Evolutionary conservation across 2,329 filamentous ascomycete species (phyloP), one percentile per base, ranked within the genome.

Genomic region (Talaromyces verruculosus): DNA sequence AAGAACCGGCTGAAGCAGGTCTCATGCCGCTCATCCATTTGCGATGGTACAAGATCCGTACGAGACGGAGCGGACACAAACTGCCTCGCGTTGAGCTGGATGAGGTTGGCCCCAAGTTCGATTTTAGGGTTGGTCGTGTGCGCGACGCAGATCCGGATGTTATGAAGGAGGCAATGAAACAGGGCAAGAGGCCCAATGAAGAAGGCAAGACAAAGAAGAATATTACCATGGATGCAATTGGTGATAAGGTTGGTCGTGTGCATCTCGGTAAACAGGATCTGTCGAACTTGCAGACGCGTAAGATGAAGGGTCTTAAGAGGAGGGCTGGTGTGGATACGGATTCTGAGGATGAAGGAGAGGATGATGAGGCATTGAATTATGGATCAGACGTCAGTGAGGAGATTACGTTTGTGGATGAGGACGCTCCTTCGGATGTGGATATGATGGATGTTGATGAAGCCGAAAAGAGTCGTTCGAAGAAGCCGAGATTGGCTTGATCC

Each of bases 241-340:
- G 95, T 77, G 95, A 99, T 81, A 98, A 98, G 89, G 85, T 98
- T 69, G 95, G 94, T 69, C 89, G 93, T 72, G 91, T 99, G 69
- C 95, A 99, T 78, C 80, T 96, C 67, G 92, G 91, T 74, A 92
- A 90, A 82, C 93, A 97, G 81, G 93, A 99, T 81, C 85, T 99
- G 67, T 85, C 84, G 75, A 87, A 90, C 72, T 80, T 99, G 79
- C 95, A 99, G 84, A 96, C 93, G 63, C 89, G 95, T 76, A 99
- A 99, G 88, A 98, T 99, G 93, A 99, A 99, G 88, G 95, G 93
- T 71, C 80, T 99, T 71, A 99, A 98, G 87, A 86, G 95, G 70
- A 88, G 85, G 69, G 87, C 92, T 64, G 88, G 88, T 68, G 80
- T 87, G 28, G 84, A 85, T 61, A 82, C 81, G 61, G 84, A 84